A percentile compares a stretch with the other conserved stretches of the same genome.
These are phyloP conservation scores for Ettlia oleoabundans DNA, from an alignment of 139 green algal genomes.

Conservation along the genomic window DNA sequence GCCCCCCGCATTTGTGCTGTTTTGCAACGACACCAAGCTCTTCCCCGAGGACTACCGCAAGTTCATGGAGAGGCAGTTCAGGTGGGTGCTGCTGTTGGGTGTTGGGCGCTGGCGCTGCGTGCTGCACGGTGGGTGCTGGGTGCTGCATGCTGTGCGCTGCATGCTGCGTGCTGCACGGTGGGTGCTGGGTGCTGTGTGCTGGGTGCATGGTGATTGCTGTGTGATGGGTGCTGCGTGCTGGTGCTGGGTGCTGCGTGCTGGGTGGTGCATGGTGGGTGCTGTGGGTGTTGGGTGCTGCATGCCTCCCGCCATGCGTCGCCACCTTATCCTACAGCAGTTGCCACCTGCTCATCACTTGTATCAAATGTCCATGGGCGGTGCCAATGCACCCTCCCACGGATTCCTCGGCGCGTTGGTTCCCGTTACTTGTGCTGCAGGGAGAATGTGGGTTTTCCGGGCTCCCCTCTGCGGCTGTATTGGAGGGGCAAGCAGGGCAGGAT, in stretches of 20 bases:
- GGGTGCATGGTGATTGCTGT: background rate
- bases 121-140: background rate
- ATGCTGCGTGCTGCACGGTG: no score
- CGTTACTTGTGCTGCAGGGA: conserved; percentile 49
- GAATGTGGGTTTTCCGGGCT: conserved; percentile 87
- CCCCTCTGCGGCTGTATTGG: conserved; percentile 86
- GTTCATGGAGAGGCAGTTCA: conserved; percentile 84
- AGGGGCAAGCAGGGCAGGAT: conserved; percentile 65
- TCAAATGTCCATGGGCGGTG: background rate
- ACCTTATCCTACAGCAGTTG: no score
- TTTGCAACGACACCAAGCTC: conserved; percentile 91
- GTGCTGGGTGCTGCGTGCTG: background rate
- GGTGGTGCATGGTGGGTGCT: background rate
- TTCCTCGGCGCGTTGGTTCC: background rate
- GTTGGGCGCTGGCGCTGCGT: background rate
- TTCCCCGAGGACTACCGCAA: conserved; percentile 91
- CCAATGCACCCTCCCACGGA: no score
- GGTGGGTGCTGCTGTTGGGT: background rate
- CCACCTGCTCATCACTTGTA: no score
- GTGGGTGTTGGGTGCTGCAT: background rate
- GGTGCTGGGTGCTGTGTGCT: background rate
- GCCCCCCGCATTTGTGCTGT: conserved; percentile 97
- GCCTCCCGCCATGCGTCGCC: no score
- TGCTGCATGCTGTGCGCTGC: background rate
- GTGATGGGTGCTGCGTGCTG: background rate